Conservation (phyloP, 768 basidiomycete species). For the Suillus variegatus region DNA sequence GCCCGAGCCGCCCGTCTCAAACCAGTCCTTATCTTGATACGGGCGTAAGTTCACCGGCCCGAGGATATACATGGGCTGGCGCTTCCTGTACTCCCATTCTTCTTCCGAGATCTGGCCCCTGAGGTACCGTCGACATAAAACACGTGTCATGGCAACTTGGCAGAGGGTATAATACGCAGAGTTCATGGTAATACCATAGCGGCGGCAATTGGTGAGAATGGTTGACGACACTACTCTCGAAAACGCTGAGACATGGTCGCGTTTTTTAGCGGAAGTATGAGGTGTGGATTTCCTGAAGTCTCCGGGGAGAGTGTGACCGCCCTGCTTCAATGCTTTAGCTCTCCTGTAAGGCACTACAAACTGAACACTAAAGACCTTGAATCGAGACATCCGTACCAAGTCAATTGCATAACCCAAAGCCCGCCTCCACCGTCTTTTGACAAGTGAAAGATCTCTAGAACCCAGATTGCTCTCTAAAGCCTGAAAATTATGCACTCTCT, state of each 20-base stretch:
- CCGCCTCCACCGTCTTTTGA: slow-evolving; percentile 45
- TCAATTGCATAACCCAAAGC: slow-evolving; percentile 44
- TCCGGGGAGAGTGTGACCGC: slow-evolving; percentile 54
- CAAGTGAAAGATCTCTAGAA: slow-evolving; percentile 26
- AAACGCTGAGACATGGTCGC: slow-evolving; percentile 22
- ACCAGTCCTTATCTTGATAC: slow-evolving; percentile 48
- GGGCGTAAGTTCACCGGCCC: slow-evolving; percentile 55
- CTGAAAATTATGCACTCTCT: slow-evolving; percentile 41
- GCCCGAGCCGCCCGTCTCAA: slow-evolving; percentile 40
- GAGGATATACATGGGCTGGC: slow-evolving; percentile 49
- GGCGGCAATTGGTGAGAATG: slow-evolving; percentile 40
- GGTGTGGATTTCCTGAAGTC: slow-evolving; percentile 36
- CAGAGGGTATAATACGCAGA: slow-evolving; percentile 48
- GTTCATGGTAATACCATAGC: slow-evolving; percentile 47
- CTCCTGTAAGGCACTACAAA: background rate
- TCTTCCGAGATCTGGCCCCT: slow-evolving; percentile 45
- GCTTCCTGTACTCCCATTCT: slow-evolving; percentile 53
- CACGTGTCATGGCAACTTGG: slow-evolving; percentile 50
- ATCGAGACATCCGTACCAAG: slow-evolving; percentile 29
- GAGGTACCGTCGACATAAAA: slow-evolving; percentile 45
- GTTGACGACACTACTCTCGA: slow-evolving; percentile 28
- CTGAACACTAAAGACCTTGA: slow-evolving; percentile 32
- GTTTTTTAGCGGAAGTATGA: slow-evolving; percentile 42
- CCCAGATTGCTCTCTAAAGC: slow-evolving; percentile 42
- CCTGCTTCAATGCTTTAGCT: slow-evolving; percentile 34